Base-by-base conservation (phyloP, 164 flowering plant species). In the Amborella trichopoda region DNA sequence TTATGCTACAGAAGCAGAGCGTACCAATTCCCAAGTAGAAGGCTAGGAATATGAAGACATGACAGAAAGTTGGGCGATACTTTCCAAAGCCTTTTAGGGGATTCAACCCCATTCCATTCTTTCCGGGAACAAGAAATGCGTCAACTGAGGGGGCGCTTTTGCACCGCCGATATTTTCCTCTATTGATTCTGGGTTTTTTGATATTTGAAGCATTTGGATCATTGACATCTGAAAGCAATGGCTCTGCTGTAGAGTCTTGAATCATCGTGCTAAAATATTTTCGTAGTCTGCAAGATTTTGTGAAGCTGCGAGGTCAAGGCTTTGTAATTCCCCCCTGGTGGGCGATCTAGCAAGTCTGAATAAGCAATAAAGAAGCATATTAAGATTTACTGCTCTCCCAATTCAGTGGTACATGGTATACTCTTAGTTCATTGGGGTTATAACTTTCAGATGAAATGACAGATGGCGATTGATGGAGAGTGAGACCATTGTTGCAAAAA, bases 1-100 rank as follows among this genome's bases (percentile, higher is more conserved):
- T 65, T 8, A 68, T 41, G 0, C 71, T 58, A 61, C 21, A 78
- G 65, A 89, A 89, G 54, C 75, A 66, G 3, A 78, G 18, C 14
- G 78, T 54, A 25, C 97, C 95, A 13, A 62, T 34, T 18, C 78
- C 69, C 0, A 89, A 52, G 40, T 89, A 89, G 4, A 59, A 40
- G 4, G 40, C 60, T 49, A 83, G 69, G 42, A 70, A 45, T 1
- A 68, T 1, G 8, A 54, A 9, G 6, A 76, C 84, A 36, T 52
- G 58, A 32, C 20, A 66, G 36, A 73, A 59, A 58, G 65, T 72
- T 3, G 80, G 81, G 43, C 72, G 64, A 8, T 75, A 23, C n/a
- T 52, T 55, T 5, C 46, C 40, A 22, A 68, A 65, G 18, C 70
- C 43, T 36, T 70, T 53, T 18, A 16, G 64, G 21, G 61, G 74